Evolutionary conservation across 805 yeast species (phyloP).

Genomic region (Yarrowia sp.): DNA sequence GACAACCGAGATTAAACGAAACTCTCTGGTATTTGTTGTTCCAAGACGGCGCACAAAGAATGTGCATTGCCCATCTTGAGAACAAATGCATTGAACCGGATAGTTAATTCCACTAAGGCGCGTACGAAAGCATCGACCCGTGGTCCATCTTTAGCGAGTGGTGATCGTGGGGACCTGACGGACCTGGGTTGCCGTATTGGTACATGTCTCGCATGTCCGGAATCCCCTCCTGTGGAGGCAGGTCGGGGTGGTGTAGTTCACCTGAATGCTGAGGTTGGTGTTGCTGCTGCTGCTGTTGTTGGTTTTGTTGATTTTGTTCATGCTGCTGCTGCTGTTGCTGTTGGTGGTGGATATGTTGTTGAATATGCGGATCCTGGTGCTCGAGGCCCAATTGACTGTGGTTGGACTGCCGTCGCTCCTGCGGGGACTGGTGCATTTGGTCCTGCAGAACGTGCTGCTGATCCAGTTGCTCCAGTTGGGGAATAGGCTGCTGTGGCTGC

Average conservation of each 20-base stretch:
- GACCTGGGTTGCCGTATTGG: not conserved
- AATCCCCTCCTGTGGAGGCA: not conserved
- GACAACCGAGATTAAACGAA: not conserved
- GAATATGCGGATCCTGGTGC: not conserved
- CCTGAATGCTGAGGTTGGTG: not conserved
- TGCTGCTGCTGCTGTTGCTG: constrained; percentile 1
- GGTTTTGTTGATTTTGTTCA: not conserved
- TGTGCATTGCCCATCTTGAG: not conserved
- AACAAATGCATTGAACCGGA: constrained; percentile 13
- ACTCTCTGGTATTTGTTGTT: not conserved
- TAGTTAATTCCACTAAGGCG: not conserved
- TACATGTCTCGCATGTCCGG: constrained; percentile 5
- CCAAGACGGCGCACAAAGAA: not conserved
- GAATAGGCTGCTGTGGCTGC: constrained; percentile 1
- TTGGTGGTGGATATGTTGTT: constrained; percentile 1
- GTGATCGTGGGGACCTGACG: not conserved
- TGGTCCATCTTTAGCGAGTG: not conserved
- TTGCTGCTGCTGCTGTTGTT: not conserved
- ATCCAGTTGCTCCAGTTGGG: not conserved
- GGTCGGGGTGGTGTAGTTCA: not conserved
- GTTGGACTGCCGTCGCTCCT: constrained; percentile 7
- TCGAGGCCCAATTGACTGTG: not conserved
- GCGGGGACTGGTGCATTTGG: not conserved
- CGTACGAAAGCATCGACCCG: constrained; percentile 4
- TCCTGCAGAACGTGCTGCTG: not conserved